Evolutionary conservation across 176 grass and related monocot genomes (phyloP).

Genomic region (Miscanthus lutarioriparius): DNA sequence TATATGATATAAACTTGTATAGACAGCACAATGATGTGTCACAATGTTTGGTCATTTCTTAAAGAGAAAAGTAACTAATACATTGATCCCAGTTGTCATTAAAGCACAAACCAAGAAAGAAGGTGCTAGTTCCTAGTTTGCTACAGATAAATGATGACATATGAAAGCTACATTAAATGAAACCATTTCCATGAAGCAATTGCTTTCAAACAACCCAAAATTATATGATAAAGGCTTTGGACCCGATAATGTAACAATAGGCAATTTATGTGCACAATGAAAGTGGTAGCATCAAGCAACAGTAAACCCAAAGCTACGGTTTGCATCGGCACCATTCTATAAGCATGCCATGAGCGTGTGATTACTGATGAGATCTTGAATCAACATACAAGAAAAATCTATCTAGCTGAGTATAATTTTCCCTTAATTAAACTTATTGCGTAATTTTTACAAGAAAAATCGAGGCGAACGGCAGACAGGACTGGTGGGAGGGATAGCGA

Average conservation of each 20-base stretch:
- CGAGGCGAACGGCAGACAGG: no score
- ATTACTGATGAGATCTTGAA: not conserved
- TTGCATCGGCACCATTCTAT: conserved; percentile 8
- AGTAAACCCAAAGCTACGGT: not conserved
- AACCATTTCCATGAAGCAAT: not conserved
- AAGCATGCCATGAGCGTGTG: not conserved
- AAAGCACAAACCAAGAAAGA: not conserved
- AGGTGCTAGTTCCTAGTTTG: not conserved
- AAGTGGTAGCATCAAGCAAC: not conserved
- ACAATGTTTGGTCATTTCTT: not conserved
- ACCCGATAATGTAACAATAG: not conserved
- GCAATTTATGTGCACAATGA: not conserved
- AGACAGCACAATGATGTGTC: not conserved
- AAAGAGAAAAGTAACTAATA: not conserved
- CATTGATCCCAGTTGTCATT: not conserved
- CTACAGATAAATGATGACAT: not conserved
- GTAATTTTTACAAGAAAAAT: no score
- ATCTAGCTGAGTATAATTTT: not conserved
- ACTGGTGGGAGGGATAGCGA: no score
- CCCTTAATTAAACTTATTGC: no score
- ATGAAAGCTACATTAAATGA: not conserved
- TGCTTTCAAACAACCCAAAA: conserved; percentile 3
- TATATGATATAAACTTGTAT: not conserved
- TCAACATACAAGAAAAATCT: not conserved
- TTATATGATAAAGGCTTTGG: not conserved